These are phyloP conservation scores for Gymnopus androsaceus DNA, from an alignment of 1,284 basidiomycete species.

Conservation along the genomic window DNA sequence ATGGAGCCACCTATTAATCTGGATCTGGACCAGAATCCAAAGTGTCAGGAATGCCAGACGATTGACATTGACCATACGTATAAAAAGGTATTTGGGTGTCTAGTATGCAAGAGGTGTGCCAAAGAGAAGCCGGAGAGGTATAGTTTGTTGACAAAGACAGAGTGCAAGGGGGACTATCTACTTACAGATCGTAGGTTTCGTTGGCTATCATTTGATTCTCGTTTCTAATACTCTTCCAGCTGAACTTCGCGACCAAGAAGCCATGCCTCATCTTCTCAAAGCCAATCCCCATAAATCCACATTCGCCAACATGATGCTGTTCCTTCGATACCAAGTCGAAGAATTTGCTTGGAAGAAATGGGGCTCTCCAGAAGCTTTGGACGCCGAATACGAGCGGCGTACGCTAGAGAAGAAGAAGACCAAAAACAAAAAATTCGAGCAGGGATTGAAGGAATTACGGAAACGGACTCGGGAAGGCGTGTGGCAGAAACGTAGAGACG, in stretches of 20 bases:
- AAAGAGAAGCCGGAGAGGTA: conserved; percentile 90
- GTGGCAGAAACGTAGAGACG: conserved; percentile 86
- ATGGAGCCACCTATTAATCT: conserved; percentile 71
- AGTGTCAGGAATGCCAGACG: conserved; percentile 80
- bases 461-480: conserved; percentile 86
- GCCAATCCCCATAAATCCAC: conserved; percentile 97
- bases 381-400: conserved; percentile 84
- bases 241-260: conserved; percentile 89
- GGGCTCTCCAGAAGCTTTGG: conserved; percentile 91
- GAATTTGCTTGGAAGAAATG: conserved; percentile 98
- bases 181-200: conserved; percentile 76
- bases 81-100: conserved; percentile 78
- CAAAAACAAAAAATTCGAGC: conserved; percentile 92
- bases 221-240: conserved; percentile 46
- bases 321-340: conserved; percentile 92
- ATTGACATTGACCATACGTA: conserved; percentile 85
- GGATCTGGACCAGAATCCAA: conserved; percentile 73
- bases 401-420: conserved; percentile 86
- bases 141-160: conserved; percentile 95
- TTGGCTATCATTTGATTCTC: neutral
- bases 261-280: conserved; percentile 92
- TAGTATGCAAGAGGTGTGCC: conserved; percentile 90
- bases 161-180: conserved; percentile 96
- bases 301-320: conserved; percentile 99
- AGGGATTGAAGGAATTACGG: conserved; percentile 79